Conservation (phyloP, 495 filamentous ascomycete genomes). For the Daldinia bambusicola region DNA sequence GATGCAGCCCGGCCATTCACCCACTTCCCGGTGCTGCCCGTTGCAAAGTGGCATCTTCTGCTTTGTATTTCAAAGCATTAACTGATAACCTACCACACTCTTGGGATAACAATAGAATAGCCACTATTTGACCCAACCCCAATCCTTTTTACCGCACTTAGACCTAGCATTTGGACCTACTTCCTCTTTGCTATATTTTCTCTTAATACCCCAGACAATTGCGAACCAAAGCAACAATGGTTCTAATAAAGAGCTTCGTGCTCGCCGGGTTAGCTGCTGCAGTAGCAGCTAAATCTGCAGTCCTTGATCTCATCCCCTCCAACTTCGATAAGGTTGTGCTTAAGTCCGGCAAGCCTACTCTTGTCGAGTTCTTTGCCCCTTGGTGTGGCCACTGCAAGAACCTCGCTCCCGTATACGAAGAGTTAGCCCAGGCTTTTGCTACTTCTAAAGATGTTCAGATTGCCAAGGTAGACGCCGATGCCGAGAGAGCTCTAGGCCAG, state of each 20-base stretch:
- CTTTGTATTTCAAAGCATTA: constrained; percentile 43
- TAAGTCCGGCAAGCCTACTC: constrained; percentile 90
- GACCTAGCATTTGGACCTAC: neutral
- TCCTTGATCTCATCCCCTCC: constrained; percentile 83
- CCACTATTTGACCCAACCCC: neutral
- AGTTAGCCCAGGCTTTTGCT: constrained; percentile 80
- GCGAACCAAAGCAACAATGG: constrained; percentile 51
- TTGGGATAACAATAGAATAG: constrained; percentile 5
- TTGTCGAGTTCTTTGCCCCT: constrained; percentile 98
- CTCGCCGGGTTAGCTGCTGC: constrained; percentile 57
- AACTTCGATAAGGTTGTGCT: constrained; percentile 94
- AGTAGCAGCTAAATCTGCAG: constrained; percentile 67
- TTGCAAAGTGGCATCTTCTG: constrained; percentile 46
- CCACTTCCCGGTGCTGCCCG: constrained; percentile 18
- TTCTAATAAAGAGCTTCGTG: constrained; percentile 65
- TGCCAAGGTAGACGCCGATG: constrained; percentile 95
- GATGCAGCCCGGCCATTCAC: constrained; percentile 24
- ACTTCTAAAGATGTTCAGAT: constrained; percentile 83
- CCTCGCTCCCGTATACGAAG: constrained; percentile 93
- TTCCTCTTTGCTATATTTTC: constrained; percentile 3
- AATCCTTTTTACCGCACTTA: neutral
- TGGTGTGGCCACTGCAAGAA: constrained; percentile 99
- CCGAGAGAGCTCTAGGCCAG: constrained; percentile 82
- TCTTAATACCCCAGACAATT: constrained; percentile 9
- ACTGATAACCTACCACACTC: constrained; percentile 14